Base-by-base conservation (phyloP, 371 early-diverging fungal genomes). In the Nosema granulosis region DNA sequence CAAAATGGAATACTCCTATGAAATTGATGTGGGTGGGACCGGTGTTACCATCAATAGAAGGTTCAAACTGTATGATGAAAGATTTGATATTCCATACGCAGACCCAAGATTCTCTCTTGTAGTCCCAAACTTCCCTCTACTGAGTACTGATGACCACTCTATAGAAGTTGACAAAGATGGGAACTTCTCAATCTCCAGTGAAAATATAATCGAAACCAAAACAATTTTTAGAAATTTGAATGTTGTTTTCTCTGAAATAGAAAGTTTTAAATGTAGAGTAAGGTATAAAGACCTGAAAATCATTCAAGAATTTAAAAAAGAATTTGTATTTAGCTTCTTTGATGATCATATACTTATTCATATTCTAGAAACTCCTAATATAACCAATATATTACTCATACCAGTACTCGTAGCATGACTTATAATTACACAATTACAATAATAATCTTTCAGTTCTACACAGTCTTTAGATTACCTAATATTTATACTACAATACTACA, bases 151-250 rank as follows among this genome's bases (percentile, higher is more conserved):
- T n/a, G 67, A 67, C 18, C 24, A 50, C 31, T 24, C 26, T 31
- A 67, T 67, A 37, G 52, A 6, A 43, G 67, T 52, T 3, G 67
- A 26, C 6, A 67, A 67, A 32, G 37, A 43, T 20, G 67, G 67
- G 31, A 67, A 26, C 2, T 6, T 43, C 24, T 28, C 31, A 13
- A 16, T 67, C 9, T 31, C 31, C n/a, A 50, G 51, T 18, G 43
- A 28, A 50, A 52, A 52, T 3, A 28, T 67, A 16, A 28, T 67
- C n/a, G 24, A 32, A 37, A 67, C 67, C 26, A 38, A 22, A 22
- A n/a, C 38, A 4, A 26, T 31, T 3, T 67, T 50, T 26, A 4
- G 16, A 11, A 52, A 52, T 16, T 22, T 37, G 0, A 38, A 43
- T 28, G 67, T 67, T 67, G 22, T 43, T 2, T 49, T 50, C 6